Evolutionary conservation across 2,329 filamentous ascomycete species (phyloP).

Genomic region (Myriosclerotinia curreyana): DNA sequence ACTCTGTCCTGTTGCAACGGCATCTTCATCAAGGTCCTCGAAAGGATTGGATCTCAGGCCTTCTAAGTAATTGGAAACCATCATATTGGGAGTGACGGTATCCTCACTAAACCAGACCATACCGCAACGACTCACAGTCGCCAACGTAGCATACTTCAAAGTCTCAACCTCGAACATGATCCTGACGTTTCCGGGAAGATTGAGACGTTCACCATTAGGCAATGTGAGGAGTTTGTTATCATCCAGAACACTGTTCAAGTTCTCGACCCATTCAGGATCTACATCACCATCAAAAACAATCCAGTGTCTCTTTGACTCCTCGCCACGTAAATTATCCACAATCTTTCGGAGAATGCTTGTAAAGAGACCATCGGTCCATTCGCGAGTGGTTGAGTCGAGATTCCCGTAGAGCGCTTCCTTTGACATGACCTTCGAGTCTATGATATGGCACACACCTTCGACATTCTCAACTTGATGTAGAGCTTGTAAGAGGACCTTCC

Average conservation of each 20-base stretch:
- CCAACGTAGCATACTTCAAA: constrained; percentile 92
- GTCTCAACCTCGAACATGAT: constrained; percentile 99
- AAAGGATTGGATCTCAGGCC: constrained; percentile 79
- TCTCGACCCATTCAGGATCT: constrained; percentile 99
- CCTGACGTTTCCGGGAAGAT: constrained; percentile 87
- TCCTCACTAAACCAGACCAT: constrained; percentile 99
- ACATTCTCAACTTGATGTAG: constrained; percentile 85
- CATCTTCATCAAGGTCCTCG: constrained; percentile 94
- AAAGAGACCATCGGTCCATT: constrained; percentile 98
- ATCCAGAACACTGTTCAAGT: constrained; percentile 98
- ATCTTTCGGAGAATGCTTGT: constrained; percentile 98
- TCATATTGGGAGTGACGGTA: constrained; percentile 88
- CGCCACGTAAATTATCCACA: constrained; percentile 95
- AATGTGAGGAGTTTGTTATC: constrained; percentile 98
- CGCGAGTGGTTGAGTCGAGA: constrained; percentile 91
- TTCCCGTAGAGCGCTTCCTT: constrained; percentile 97
- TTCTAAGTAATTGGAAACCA: constrained; percentile 88
- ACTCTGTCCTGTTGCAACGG: constrained; percentile 69
- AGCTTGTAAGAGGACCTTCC: constrained; percentile 88
- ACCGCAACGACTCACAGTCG: constrained; percentile 98
- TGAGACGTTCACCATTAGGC: constrained; percentile 96
- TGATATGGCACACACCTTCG: constrained; percentile 94
- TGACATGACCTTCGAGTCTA: constrained; percentile 99
- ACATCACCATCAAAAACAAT: constrained; percentile 99
- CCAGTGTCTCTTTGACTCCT: constrained; percentile 97